These are phyloP conservation scores for Xylaria sp. DNA, from an alignment of 2,329 filamentous ascomycete genomes.

Conservation along the genomic window DNA sequence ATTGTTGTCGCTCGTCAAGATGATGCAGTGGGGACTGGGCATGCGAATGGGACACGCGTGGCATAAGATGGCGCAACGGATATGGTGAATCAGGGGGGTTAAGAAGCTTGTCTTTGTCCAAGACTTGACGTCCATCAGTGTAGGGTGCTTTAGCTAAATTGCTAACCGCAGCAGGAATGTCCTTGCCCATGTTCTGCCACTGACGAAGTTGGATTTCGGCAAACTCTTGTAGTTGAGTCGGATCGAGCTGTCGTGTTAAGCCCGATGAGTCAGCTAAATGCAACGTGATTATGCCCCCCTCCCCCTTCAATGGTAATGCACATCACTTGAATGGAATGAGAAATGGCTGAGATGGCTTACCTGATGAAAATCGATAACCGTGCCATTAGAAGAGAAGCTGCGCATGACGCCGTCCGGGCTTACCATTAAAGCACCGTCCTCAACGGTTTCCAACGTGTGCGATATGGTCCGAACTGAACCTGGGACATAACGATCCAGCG, in stretches of 20 bases:
- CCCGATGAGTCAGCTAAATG: slow-evolving; percentile 14
- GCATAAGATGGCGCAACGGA: slow-evolving; percentile 9
- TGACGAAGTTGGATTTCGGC: slow-evolving; percentile 21
- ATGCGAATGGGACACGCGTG: slow-evolving; percentile 14
- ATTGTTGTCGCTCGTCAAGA: slow-evolving; percentile 19
- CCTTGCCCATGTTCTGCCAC: slow-evolving; percentile 22
- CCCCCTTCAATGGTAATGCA: too few species aligned
- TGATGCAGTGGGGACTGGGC: slow-evolving; percentile 6
- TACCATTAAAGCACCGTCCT: slow-evolving; percentile 24
- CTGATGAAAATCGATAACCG: slow-evolving; percentile 24
- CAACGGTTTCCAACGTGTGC: slow-evolving; percentile 22
- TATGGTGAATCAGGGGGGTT: slow-evolving; percentile 21
- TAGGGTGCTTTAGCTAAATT: slow-evolving; percentile 22
- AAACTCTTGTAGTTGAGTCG: slow-evolving; percentile 22
- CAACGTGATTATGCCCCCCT: slow-evolving; percentile 5
- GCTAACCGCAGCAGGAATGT: slow-evolving; percentile 18
- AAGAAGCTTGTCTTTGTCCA: slow-evolving; percentile 23
- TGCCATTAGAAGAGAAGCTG: slow-evolving; percentile 22
- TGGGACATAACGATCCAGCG: slow-evolving; percentile 23
- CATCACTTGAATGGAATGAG: slow-evolving; percentile 1
- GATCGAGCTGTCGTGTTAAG: slow-evolving; percentile 20
- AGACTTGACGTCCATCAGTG: slow-evolving; percentile 20
- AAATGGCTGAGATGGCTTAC: slow-evolving; percentile 15
- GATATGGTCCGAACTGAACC: slow-evolving; percentile 18
- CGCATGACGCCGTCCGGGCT: slow-evolving; percentile 21